Evolutionary conservation across 257 asterid genomes (phyloP), one percentile per base, ranked within the genome.

Genomic region (Solanum chaucha): DNA sequence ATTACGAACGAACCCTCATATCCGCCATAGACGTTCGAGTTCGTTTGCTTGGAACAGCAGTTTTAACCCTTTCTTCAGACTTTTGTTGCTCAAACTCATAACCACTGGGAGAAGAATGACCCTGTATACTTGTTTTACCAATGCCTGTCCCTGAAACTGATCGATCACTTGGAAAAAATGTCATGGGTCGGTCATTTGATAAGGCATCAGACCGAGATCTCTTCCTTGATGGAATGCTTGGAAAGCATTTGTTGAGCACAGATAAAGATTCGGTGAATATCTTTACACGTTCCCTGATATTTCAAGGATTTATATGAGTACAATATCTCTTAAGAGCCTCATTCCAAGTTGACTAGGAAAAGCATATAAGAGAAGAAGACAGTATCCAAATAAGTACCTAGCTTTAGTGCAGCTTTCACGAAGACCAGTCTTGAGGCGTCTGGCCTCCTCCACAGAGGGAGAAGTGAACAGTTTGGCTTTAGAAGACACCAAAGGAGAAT

Each of bases 1-100:
- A 67, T 51, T 4, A 51, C 10, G 74, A 59, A 90, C 96, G 87
- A 87, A 94, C 98, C 95, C 94, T 92, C 78, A 91, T 88, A 88
- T 93, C 99, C 82, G 89, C 90, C 96, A 94, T 88, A 87, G 98
- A 94, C 59, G 98, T 96, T 90, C 98, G 96, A 87, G 99, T 92
- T 24, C 99, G 99, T 92, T 95, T 96, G 93, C 88, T 94, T 89
- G 96, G 98, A 84, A 92, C 91, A 87, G 90, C 86, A 91, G 83
- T 88, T 90, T 95, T 93, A 41, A 88, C 88, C 92, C 95, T 91
- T 82, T 92, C 98, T 90, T 93, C 98, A 58, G 92, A 83, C 87
- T 94, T 96, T 87, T 93, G 98, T 73, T 87, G 95, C 90, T 96
- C 98, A 90, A 90, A 87, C 71, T 95, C 98, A 91, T 89, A 92